These are phyloP conservation scores for Linum lewisii DNA, from an alignment of 345 rosid species.

Conservation along the genomic window DNA sequence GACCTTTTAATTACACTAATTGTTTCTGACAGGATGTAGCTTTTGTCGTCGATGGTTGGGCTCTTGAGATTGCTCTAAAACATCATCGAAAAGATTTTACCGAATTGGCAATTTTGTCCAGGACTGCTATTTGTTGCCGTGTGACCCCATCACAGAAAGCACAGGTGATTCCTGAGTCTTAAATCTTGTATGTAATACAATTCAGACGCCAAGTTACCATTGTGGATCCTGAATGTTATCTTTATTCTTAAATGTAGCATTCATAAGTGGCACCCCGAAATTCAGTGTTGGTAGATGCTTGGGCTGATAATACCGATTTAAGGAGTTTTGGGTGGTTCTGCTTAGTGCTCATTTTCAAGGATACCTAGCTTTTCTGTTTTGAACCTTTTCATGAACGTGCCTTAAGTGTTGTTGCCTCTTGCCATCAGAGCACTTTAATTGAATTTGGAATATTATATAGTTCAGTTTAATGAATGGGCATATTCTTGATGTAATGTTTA, in stretches of 20 bases:
- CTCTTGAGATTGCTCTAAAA: conserved; percentile 87
- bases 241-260: not conserved
- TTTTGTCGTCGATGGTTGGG: conserved; percentile 96
- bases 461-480: not conserved
- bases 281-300: not conserved
- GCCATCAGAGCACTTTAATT: not conserved
- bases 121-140: conserved; percentile 98
- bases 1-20: not conserved
- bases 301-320: not conserved
- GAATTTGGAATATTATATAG: not conserved
- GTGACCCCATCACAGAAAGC: conserved; percentile 98
- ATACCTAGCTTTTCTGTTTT: too few relatives aligned
- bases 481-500: not conserved
- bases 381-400: not conserved
- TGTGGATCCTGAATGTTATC: not conserved
- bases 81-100: conserved; percentile 74
- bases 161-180: conserved; percentile 44
- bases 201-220: not conserved
- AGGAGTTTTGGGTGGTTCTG: not conserved
- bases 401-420: not conserved
- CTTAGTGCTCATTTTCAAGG: not conserved
- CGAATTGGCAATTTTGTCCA: conserved; percentile 83
- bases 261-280: not conserved
- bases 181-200: conserved; percentile 5
- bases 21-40: conserved; percentile 64